phyloP scores from a whole-genome alignment of 2,329 filamentous ascomycete species.

The Penicillium sp. region DNA sequence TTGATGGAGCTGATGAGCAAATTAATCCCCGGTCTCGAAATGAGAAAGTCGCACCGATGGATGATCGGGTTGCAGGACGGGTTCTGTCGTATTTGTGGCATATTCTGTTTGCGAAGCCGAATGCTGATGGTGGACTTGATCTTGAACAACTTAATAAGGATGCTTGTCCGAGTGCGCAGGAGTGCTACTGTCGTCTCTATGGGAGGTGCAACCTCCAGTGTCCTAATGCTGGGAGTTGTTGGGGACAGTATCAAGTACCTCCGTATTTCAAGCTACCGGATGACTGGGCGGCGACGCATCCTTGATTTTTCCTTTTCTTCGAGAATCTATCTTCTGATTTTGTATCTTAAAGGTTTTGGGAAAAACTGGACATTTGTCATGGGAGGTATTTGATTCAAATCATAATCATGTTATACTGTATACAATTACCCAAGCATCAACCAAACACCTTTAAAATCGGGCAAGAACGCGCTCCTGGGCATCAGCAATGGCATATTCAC shows the following conservation, averaged over 20 bases:
- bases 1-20: constrained; percentile 35
- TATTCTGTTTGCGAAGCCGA: constrained; percentile 44
- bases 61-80: constrained; percentile 46
- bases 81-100: constrained; percentile 53
- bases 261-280: constrained; percentile 37
- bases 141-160: constrained; percentile 38
- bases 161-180: constrained; percentile 39
- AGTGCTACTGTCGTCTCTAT: constrained; percentile 48
- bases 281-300: constrained; percentile 34
- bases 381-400: not conserved
- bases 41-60: constrained; percentile 35
- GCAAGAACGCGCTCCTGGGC: constrained; percentile 70
- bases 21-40: constrained; percentile 2
- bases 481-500: constrained; percentile 77
- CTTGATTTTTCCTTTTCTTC: constrained; percentile 7
- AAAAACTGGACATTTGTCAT: not conserved
- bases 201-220: constrained; percentile 41
- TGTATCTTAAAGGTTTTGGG: not conserved
- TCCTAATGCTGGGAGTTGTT: constrained; percentile 32
- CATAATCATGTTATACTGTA: constrained; percentile 17
- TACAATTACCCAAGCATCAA: constrained; percentile 2
- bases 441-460: constrained; percentile 52
- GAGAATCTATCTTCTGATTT: not conserved
- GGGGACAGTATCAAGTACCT: constrained; percentile 42
- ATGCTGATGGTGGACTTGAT: constrained; percentile 26